These are phyloP conservation scores for Tetrahymena elliotti DNA, from an alignment of 73 alveolate genomes.

Conservation along the genomic window DNA sequence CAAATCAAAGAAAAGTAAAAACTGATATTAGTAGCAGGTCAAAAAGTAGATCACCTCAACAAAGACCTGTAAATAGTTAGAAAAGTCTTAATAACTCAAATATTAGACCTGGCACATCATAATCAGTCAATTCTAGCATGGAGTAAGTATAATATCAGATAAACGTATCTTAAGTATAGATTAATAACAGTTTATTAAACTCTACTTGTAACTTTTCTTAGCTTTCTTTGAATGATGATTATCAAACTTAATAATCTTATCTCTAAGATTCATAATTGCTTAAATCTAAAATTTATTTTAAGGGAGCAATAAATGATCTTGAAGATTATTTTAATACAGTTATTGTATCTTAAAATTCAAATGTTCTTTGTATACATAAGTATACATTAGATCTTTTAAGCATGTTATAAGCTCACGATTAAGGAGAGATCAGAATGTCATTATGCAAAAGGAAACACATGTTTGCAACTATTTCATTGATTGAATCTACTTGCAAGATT, in stretches of 20 bases:
- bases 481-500: background rate
- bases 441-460: background rate
- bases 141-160: background rate
- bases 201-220: background rate
- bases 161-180: background rate
- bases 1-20: background rate
- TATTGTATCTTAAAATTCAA: background rate
- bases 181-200: background rate
- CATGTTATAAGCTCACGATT: background rate
- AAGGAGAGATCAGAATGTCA: background rate
- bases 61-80: background rate
- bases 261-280: background rate
- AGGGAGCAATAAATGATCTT: background rate
- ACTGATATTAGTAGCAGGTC: background rate
- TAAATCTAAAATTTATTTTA: background rate
- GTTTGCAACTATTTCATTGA: background rate
- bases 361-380: background rate
- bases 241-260: background rate
- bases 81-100: background rate
- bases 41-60: background rate
- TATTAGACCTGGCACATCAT: background rate
- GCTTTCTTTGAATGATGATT: background rate
- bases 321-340: background rate
- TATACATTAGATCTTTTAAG: background rate
- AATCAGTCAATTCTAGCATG: background rate